A percentile compares a stretch with the other conserved stretches of the same genome.
Conservation (phyloP, 345 rosid species). For the Euclidium syriacum region DNA sequence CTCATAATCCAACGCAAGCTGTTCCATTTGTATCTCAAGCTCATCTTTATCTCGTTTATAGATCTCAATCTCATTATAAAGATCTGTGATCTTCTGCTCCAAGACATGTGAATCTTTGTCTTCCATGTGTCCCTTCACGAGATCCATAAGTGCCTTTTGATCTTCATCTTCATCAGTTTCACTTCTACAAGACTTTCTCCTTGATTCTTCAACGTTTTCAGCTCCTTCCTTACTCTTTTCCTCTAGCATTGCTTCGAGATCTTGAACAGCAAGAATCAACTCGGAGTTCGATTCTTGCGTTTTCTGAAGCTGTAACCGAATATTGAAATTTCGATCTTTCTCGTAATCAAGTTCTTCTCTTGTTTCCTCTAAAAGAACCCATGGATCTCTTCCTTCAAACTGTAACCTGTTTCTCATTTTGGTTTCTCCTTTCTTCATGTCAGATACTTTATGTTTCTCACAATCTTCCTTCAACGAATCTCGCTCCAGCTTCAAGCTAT, state of each 20-base stretch:
- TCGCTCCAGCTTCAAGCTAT: slow-evolving; percentile 60
- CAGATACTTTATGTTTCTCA: slow-evolving; percentile 48
- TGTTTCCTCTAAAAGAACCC: slow-evolving; percentile 59
- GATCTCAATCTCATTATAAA: slow-evolving; percentile 68
- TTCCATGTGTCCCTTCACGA: slow-evolving; percentile 63
- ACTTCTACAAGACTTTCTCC: slow-evolving; percentile 25
- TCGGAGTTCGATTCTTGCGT: slow-evolving; percentile 84
- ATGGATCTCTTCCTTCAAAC: slow-evolving; percentile 54
- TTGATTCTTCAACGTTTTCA: slow-evolving; percentile 26
- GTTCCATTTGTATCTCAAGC: slow-evolving; percentile 90
- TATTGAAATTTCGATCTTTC: slow-evolving; percentile 62
- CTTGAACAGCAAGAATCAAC: slow-evolving; percentile 84
- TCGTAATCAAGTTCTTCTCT: slow-evolving; percentile 69
- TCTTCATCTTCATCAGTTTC: slow-evolving; percentile 74
- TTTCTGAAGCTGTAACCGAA: slow-evolving; percentile 77
- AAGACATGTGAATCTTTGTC: slow-evolving; percentile 45
- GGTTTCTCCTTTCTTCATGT: slow-evolving; percentile 37
- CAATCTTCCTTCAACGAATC: slow-evolving; percentile 53
- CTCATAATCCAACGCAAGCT: slow-evolving; percentile 94
- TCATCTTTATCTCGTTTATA: slow-evolving; percentile 78
- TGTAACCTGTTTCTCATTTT: slow-evolving; percentile 45
- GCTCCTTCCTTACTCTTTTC: slow-evolving; percentile 43
- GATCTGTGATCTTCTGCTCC: slow-evolving; percentile 67
- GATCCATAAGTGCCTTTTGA: slow-evolving; percentile 77
- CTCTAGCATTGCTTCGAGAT: slow-evolving; percentile 74